Conservation (phyloP, 1,139 yeast genomes). For the Blastobotrys niveus region DNA sequence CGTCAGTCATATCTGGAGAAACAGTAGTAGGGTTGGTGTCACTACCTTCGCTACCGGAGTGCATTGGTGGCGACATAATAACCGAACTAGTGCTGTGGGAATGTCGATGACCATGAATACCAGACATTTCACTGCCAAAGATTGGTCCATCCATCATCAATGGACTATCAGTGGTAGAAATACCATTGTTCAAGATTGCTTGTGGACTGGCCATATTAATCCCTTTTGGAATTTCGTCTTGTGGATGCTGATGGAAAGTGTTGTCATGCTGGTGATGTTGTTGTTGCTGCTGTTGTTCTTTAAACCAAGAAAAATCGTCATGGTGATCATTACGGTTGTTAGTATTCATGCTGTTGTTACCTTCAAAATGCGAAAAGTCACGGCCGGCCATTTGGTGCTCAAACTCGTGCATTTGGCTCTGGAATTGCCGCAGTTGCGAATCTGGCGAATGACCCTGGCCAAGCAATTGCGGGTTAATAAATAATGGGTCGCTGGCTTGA, state of each 20-base stretch:
- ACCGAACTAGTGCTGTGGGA: neutral
- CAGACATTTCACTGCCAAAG: neutral
- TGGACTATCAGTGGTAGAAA: slow-evolving; percentile 2
- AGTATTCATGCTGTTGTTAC: neutral
- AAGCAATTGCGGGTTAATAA: slow-evolving; percentile 34
- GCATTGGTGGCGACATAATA: slow-evolving; percentile 8
- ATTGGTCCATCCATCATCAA: neutral
- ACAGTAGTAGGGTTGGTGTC: slow-evolving; percentile 11
- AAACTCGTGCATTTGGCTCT: slow-evolving; percentile 9
- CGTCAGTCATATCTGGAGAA: slow-evolving; percentile 10
- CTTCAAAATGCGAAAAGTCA: neutral
- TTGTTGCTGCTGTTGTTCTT: neutral
- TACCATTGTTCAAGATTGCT: slow-evolving; percentile 1
- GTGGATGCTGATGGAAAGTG: neutral
- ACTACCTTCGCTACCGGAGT: slow-evolving; percentile 11
- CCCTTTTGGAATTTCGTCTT: neutral
- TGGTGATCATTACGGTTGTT: too few species aligned
- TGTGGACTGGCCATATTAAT: slow-evolving; percentile 1
- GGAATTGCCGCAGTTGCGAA: slow-evolving; percentile 8
- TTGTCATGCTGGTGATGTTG: neutral
- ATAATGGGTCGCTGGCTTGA: slow-evolving; percentile 27
- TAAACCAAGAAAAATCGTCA: slow-evolving; percentile 4
- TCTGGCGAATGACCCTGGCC: slow-evolving; percentile 17
- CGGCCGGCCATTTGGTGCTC: neutral
- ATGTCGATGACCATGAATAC: neutral